Conservation (phyloP, 2,329 filamentous ascomycete species). For the Didymella glomerata region DNA sequence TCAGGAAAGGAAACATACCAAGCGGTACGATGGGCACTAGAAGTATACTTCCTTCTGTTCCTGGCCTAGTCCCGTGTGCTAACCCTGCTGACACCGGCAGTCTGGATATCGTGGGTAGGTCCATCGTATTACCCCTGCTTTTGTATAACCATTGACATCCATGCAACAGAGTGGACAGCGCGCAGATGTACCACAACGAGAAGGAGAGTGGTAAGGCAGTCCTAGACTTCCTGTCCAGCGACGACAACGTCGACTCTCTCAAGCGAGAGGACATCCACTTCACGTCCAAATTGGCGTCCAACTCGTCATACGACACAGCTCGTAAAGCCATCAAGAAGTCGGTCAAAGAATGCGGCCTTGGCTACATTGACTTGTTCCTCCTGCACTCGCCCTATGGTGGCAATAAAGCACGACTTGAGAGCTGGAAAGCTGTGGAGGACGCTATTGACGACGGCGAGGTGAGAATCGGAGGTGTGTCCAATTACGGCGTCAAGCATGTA, state of each 20-base stretch:
- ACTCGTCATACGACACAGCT: constrained; percentile 72
- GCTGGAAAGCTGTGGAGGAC: constrained; percentile 80
- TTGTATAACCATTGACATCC: constrained; percentile 33
- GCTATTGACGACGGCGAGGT: constrained; percentile 76
- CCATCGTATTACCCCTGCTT: constrained; percentile 20
- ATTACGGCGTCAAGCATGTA: constrained; percentile 78
- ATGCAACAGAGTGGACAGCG: constrained; percentile 61
- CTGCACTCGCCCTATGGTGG: constrained; percentile 83
- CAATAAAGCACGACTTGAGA: constrained; percentile 70
- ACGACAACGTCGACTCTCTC: constrained; percentile 60
- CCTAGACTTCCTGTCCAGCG: constrained; percentile 60
- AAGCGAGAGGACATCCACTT: constrained; percentile 77
- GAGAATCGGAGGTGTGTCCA: constrained; percentile 76
- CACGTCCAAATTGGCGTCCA: constrained; percentile 78
- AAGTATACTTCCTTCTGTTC: constrained; percentile 51
- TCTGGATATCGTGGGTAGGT: constrained; percentile 57
- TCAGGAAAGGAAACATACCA: constrained; percentile 66
- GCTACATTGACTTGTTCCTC: constrained; percentile 81
- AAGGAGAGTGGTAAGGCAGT: constrained; percentile 73
- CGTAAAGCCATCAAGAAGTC: constrained; percentile 71
- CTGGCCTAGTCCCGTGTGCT: constrained; percentile 12
- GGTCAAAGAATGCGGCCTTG: constrained; percentile 70
- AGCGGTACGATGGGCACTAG: constrained; percentile 66
- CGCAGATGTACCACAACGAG: constrained; percentile 75
- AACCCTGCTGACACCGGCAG: constrained; percentile 41